phyloP scores from a whole-genome alignment of 2,329 filamentous ascomycete genomes.

The Botryotinia calthae region DNA sequence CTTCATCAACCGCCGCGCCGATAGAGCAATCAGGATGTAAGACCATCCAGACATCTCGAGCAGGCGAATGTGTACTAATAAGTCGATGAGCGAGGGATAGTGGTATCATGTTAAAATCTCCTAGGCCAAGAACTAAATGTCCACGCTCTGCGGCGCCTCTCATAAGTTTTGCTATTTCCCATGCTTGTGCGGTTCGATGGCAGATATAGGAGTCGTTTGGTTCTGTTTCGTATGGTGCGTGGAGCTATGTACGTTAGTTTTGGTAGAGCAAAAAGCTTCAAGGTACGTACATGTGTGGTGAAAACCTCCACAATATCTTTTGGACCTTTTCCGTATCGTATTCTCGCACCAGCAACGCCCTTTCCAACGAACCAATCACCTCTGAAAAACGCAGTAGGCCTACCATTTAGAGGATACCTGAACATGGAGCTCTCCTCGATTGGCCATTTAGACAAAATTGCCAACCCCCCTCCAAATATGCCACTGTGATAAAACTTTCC shows the following conservation, averaged over 20 bases:
- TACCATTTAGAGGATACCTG: constrained; percentile 84
- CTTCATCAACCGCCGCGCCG: constrained; percentile 65
- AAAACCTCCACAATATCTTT: constrained; percentile 82
- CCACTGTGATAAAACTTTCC: constrained; percentile 92
- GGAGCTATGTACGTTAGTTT: constrained; percentile 55
- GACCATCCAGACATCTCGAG: constrained; percentile 80
- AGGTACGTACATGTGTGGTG: constrained; percentile 71
- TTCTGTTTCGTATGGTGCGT: constrained; percentile 81
- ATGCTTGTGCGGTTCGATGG: constrained; percentile 88
- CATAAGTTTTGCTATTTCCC: constrained; percentile 90
- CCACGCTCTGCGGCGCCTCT: constrained; percentile 75
- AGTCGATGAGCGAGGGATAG: constrained; percentile 79
- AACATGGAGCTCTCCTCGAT: constrained; percentile 87
- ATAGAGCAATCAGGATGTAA: constrained; percentile 81
- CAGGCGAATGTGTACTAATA: constrained; percentile 73
- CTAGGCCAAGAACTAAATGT: constrained; percentile 79
- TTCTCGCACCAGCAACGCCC: constrained; percentile 79
- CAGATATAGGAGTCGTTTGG: constrained; percentile 82
- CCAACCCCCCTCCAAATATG: constrained; percentile 84
- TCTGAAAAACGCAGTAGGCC: constrained; percentile 88
- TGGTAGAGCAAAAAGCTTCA: not conserved
- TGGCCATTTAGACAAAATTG: constrained; percentile 87
- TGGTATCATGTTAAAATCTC: constrained; percentile 97
- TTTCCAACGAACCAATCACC: constrained; percentile 98
- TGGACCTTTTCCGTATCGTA: constrained; percentile 63